A percentile compares a stretch with the other conserved stretches of the same genome.
These are phyloP conservation scores for Fraxinus quadrangulata DNA, from an alignment of 257 asterid species.

Conservation along the genomic window DNA sequence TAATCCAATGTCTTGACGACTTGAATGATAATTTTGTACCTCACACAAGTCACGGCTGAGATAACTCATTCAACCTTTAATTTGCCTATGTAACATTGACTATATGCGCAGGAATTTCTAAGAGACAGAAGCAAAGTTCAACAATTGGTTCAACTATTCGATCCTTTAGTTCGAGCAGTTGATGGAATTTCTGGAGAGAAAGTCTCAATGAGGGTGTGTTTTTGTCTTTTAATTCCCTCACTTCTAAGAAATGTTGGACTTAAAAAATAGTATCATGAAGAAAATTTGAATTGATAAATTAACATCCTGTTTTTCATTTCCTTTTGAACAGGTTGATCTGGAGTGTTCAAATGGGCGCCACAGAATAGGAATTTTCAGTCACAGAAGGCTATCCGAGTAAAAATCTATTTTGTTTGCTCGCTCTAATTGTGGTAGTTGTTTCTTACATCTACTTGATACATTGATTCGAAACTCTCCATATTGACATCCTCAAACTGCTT, in stretches of 20 bases:
- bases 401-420: background rate
- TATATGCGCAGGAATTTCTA: constrained; percentile 64
- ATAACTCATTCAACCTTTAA: constrained; percentile 2
- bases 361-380: constrained; percentile 87
- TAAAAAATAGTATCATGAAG: background rate
- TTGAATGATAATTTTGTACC: constrained; percentile 15
- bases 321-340: constrained; percentile 73
- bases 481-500: background rate
- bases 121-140: constrained; percentile 86
- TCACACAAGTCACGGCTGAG: background rate
- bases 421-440: background rate
- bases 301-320: background rate
- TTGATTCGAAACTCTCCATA: background rate
- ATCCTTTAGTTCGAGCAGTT: constrained; percentile 77
- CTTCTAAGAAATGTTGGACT: background rate
- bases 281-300: background rate
- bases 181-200: constrained; percentile 71
- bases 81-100: constrained; percentile 19
- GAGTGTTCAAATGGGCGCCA: constrained; percentile 68
- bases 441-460: background rate
- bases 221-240: too few relatives aligned
- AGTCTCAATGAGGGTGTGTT: constrained; percentile 85
- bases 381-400: constrained; percentile 72
- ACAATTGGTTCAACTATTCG: constrained; percentile 66
- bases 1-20: background rate